Evolutionary conservation across 371 early-diverging fungal species (phyloP).

Genomic region (Mucor racemosus): DNA sequence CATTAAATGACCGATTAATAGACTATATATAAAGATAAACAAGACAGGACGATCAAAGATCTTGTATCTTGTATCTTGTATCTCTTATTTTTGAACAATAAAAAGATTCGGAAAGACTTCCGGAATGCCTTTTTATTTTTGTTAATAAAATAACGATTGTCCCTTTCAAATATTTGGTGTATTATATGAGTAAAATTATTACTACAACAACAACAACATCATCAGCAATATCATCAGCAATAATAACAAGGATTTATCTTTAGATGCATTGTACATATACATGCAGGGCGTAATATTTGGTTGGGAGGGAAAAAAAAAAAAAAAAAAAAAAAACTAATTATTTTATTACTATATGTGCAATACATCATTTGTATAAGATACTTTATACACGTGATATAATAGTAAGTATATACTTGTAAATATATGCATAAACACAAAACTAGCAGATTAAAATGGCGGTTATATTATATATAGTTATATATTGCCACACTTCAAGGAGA

Average conservation of each 20-base stretch:
- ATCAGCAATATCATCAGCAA: background rate
- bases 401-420: background rate
- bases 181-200: background rate
- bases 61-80: background rate
- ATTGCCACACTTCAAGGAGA: slow-evolving; percentile 1
- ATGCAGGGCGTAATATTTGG: slow-evolving; percentile 12
- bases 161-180: background rate
- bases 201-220: background rate
- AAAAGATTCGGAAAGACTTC: background rate
- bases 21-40: background rate
- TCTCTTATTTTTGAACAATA: background rate
- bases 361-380: background rate
- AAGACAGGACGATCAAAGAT: background rate
- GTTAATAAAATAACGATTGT: background rate
- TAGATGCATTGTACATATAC: background rate
- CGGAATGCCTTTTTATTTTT: background rate
- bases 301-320: slow-evolving; percentile 4
- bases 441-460: background rate
- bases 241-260: background rate
- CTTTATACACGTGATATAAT: background rate
- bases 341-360: background rate
- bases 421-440: background rate
- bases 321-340: no score
- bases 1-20: background rate
- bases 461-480: background rate